Base-by-base conservation (phyloP, 495 filamentous ascomycete genomes). In the Cercophora scortea region DNA sequence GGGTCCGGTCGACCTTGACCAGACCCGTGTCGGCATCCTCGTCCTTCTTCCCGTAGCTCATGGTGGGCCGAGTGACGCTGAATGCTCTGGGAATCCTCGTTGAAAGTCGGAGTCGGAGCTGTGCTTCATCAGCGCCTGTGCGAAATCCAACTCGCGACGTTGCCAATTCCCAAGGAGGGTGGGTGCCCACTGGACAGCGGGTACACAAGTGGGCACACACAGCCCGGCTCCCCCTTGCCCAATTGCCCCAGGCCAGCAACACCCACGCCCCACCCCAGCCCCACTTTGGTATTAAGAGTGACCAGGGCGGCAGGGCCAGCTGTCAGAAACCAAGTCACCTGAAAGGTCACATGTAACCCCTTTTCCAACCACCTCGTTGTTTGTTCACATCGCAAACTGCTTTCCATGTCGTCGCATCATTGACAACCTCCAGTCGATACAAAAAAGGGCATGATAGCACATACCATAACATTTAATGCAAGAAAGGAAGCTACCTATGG, bases 31-130 rank as follows among this genome's bases (percentile, higher is more conserved):
- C 90, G 68, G 83, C 89, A 79, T 97, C 92, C 78, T 97, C 92
- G 70, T 97, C 91, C 78, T 95, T 97, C 79, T 96, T 96, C 72
- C 88, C 85, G 81, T 95, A 95, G 71, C 83, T 93, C 91, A 96
- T 96, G 68, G 50, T 79, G 71, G 71, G 69, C 65, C 58, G 49
- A 45, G 52, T 42, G 50, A 56, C 48, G 53, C 34, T 47, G 53
- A 51, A 40, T 54, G 55, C 45, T 49, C 59, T 49, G 51, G 43
- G 52, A 60, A 54, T 51, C 41, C 54, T 60, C 44, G 50, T 43
- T 25, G 57, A 40, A 46, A 42, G 51, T 56, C 51, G 46, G 47
- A 49, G 49, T 51, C 47, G 49, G 39, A 48, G 58, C 56, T 54
- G 47, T 51, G 48, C 1, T 8, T 25, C 25, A 25, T 25, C 25